Evolutionary conservation across 768 basidiomycete species (phyloP).

Genomic region (Kwoniella pini): DNA sequence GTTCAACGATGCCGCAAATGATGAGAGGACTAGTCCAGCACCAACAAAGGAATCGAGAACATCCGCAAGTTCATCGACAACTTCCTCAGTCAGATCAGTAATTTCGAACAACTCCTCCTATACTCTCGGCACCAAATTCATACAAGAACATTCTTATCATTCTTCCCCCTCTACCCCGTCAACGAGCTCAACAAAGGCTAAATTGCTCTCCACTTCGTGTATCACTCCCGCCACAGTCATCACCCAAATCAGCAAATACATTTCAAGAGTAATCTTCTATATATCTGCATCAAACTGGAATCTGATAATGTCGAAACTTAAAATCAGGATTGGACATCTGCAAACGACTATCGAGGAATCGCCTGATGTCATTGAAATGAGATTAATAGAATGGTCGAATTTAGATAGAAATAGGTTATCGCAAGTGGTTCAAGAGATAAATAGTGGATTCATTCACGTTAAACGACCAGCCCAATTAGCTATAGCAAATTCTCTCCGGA

Average conservation of each 20-base stretch:
- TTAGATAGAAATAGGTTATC: conserved; percentile 70
- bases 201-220: conserved; percentile 15
- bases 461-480: conserved; percentile 70
- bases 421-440: conserved; percentile 74
- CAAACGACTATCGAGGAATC: conserved; percentile 58
- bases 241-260: conserved; percentile 35
- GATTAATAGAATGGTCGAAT: conserved; percentile 74
- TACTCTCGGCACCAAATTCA: conserved; percentile 17
- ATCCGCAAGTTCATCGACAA: conserved; percentile 18
- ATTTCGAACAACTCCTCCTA: conserved; percentile 5
- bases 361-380: conserved; percentile 72
- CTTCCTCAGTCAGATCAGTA: background rate
- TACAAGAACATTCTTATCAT: conserved; percentile 29
- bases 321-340: conserved; percentile 68
- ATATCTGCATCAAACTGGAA: conserved; percentile 86
- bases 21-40: conserved; percentile 25
- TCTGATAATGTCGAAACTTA: conserved; percentile 70
- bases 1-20: conserved; percentile 45
- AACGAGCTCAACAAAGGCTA: conserved; percentile 4
- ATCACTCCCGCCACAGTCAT: conserved; percentile 16
- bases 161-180: conserved; percentile 9
- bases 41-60: conserved; percentile 19
- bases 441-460: conserved; percentile 80
- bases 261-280: conserved; percentile 73
- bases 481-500: conserved; percentile 70